phyloP scores from a whole-genome alignment of 495 filamentous ascomycete species.

The Rostrohypoxylon terebratum region DNA sequence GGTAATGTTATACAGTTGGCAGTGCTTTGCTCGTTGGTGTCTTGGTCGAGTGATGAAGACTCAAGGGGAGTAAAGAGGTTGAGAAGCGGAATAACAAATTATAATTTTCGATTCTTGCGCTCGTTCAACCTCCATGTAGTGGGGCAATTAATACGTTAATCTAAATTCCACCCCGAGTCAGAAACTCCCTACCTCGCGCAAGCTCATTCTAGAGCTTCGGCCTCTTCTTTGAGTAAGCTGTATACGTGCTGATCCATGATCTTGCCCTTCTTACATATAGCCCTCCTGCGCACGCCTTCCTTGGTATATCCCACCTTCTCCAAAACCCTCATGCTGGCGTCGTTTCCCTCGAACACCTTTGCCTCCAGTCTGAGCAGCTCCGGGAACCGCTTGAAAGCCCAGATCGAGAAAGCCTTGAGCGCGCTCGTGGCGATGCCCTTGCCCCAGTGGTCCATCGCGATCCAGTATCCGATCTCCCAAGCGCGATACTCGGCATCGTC shows the following conservation, averaged over 20 bases:
- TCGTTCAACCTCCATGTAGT: neutral
- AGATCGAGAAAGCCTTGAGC: constrained; percentile 33
- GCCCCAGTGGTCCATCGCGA: constrained; percentile 53
- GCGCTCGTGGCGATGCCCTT: constrained; percentile 51
- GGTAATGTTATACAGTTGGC: neutral
- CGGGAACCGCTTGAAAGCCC: constrained; percentile 52
- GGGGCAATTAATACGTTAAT: neutral
- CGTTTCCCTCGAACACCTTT: constrained; percentile 47
- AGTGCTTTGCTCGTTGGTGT: neutral
- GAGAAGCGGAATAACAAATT: neutral
- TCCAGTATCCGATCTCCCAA: constrained; percentile 57
- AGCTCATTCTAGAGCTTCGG: constrained; percentile 17
- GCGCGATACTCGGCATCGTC: constrained; percentile 49
- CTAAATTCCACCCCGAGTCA: neutral
- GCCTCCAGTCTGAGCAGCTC: constrained; percentile 53
- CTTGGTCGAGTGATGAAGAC: neutral
- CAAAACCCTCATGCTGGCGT: constrained; percentile 51
- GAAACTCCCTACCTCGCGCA: neutral
- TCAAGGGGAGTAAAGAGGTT: neutral
- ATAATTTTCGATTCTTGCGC: constrained; percentile 7
- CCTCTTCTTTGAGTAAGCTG: constrained; percentile 54
- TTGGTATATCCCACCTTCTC: constrained; percentile 51
- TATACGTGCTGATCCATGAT: constrained; percentile 48
- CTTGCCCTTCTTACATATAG: constrained; percentile 51
- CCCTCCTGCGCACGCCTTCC: constrained; percentile 55